phyloP scores from a whole-genome alignment of 2,329 filamentous ascomycete genomes.

The Pochonia chlamydosporia region DNA sequence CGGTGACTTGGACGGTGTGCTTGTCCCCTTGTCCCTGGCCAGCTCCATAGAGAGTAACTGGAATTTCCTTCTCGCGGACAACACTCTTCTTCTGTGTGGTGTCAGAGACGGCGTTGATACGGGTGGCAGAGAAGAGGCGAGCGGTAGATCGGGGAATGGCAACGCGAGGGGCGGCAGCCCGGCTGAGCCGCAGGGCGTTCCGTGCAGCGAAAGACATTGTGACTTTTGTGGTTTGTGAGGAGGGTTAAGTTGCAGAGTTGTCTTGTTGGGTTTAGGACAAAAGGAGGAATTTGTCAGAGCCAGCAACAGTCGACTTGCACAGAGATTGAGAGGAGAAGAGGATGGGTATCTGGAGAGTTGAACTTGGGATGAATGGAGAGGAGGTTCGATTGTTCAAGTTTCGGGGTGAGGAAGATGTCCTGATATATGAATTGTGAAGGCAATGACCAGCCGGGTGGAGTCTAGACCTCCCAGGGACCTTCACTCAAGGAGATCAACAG shows the following conservation, averaged over 20 bases:
- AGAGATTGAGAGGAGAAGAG: background rate
- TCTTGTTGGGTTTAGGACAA: background rate
- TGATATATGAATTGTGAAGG: background rate
- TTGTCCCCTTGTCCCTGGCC: conserved; percentile 47
- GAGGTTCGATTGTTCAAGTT: background rate
- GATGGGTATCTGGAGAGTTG: background rate
- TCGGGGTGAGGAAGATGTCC: background rate
- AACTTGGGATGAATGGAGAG: background rate
- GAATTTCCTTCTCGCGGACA: conserved; percentile 51
- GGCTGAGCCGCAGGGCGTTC: conserved; percentile 27
- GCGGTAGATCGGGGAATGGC: conserved; percentile 17
- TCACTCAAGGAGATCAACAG: background rate
- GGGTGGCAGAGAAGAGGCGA: conserved; percentile 28
- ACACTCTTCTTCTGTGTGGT: conserved; percentile 44
- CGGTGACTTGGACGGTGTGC: conserved; percentile 48
- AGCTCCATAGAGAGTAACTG: conserved; percentile 46
- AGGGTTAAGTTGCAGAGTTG: background rate
- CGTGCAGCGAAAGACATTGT: conserved; percentile 31
- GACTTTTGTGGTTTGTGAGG: conserved; percentile 1
- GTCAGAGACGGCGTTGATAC: conserved; percentile 26
- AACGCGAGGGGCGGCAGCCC: conserved; percentile 21
- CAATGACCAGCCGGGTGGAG: background rate
- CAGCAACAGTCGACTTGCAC: too few relatives aligned
- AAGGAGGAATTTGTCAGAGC: background rate
- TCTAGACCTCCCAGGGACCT: background rate